Evolutionary conservation across 2,329 filamentous ascomycete genomes (phyloP).

Genomic region (Ophiostoma ulmi): DNA sequence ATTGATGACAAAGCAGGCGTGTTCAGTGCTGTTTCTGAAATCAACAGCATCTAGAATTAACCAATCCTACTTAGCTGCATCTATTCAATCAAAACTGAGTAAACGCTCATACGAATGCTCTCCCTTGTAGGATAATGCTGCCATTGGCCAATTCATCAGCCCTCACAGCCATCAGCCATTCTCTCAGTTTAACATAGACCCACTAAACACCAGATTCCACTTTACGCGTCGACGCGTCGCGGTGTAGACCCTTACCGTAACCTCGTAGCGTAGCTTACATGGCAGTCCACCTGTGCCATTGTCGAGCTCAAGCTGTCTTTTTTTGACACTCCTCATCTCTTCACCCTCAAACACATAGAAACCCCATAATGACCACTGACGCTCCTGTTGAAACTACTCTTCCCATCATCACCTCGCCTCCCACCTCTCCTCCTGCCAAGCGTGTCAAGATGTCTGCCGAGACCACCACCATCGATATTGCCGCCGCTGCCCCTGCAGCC

Average conservation of each 20-base stretch:
- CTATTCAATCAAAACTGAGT: neutral
- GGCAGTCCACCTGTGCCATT: neutral
- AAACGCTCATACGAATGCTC: neutral
- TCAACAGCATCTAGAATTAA: neutral
- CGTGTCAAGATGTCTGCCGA: slow-evolving; percentile 56
- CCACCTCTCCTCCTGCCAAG: slow-evolving; percentile 72
- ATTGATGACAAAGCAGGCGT: neutral
- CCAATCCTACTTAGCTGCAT: neutral
- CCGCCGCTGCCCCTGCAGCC: slow-evolving; percentile 35
- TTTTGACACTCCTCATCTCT: neutral
- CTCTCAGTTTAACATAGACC: neutral
- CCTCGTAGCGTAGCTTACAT: neutral
- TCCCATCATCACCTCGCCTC: slow-evolving; percentile 42
- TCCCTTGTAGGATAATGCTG: neutral
- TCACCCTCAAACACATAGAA: neutral
- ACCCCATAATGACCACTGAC: slow-evolving; percentile 23
- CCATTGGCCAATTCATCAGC: slow-evolving; percentile 20
- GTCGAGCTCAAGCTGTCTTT: neutral
- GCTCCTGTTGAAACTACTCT: slow-evolving; percentile 19
- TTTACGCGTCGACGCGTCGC: slow-evolving; percentile 25
- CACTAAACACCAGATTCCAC: slow-evolving; percentile 20
- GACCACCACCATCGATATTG: slow-evolving; percentile 34
- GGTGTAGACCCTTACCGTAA: neutral
- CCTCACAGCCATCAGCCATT: too few relatives aligned
- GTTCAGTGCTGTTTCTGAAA: neutral